A percentile compares a stretch with the other conserved stretches of the same genome.
Evolutionary conservation across 2,329 filamentous ascomycete species (phyloP).

Genomic region (Paraphoma sp.): DNA sequence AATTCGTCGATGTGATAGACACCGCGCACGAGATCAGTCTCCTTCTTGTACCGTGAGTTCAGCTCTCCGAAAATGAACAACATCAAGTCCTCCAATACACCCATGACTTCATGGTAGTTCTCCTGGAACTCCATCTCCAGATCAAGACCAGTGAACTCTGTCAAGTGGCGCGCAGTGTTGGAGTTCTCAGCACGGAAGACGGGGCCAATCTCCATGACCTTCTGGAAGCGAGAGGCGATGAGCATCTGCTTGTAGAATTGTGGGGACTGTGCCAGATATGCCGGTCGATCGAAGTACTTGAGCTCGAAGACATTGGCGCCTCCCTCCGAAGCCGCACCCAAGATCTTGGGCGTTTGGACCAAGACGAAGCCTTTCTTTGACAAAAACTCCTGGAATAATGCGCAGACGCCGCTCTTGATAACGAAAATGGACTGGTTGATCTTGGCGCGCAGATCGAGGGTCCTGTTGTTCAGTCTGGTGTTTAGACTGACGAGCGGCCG

Average conservation of each 20-base stretch:
- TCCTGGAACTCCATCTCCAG: conserved; percentile 88
- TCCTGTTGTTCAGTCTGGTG: conserved; percentile 88
- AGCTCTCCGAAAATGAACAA: conserved; percentile 82
- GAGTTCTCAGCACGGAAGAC: conserved; percentile 88
- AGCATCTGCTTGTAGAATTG: conserved; percentile 90
- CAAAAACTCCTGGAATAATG: conserved; percentile 81
- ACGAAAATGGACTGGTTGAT: conserved; percentile 88
- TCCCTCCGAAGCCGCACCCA: conserved; percentile 89
- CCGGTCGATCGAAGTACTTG: conserved; percentile 85
- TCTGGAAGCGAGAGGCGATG: conserved; percentile 78
- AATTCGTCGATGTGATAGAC: conserved; percentile 81
- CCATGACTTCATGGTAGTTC: conserved; percentile 75
- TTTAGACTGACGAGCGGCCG: conserved; percentile 78
- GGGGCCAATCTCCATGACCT: conserved; percentile 79
- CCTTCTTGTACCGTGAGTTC: conserved; percentile 68
- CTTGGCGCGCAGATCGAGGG: conserved; percentile 89
- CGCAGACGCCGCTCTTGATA: conserved; percentile 69
- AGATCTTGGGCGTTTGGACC: conserved; percentile 88
- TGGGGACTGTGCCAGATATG: conserved; percentile 79
- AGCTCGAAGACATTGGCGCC: conserved; percentile 91
- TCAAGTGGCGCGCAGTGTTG: conserved; percentile 85
- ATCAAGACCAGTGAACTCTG: conserved; percentile 89
- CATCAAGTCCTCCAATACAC: conserved; percentile 75
- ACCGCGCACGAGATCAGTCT: conserved; percentile 73
- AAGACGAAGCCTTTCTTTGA: conserved; percentile 75